Conservation (phyloP, 2,329 filamentous ascomycete genomes). For the Neofusicoccum sp. region DNA sequence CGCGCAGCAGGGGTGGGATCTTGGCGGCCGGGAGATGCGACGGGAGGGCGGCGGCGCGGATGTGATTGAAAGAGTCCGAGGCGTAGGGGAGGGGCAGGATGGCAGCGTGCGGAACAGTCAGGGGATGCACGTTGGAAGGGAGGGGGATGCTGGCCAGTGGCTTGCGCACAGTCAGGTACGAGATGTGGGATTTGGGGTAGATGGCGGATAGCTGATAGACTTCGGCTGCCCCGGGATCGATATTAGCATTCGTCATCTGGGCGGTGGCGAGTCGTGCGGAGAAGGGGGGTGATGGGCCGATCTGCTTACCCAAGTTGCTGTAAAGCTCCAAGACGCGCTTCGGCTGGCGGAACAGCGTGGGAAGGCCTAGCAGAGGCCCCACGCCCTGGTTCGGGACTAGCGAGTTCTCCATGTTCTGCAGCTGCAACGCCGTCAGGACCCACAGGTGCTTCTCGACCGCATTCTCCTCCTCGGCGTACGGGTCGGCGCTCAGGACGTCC, state of each 20-base stretch:
- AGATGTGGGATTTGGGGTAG: slow-evolving; percentile 36
- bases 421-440: slow-evolving; percentile 58
- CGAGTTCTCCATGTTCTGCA: slow-evolving; percentile 33
- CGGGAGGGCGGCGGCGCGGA: slow-evolving; percentile 51
- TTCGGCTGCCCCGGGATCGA: slow-evolving; percentile 32
- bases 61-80: slow-evolving; percentile 34
- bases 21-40: slow-evolving; percentile 56
- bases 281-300: slow-evolving; percentile 15
- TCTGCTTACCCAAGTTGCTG: slow-evolving; percentile 30
- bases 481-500: slow-evolving; percentile 38
- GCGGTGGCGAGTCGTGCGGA: slow-evolving; percentile 24
- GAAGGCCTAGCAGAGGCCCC: slow-evolving; percentile 14
- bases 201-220: slow-evolving; percentile 47
- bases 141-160: slow-evolving; percentile 32
- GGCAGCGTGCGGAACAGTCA: slow-evolving; percentile 34
- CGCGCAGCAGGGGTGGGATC: slow-evolving; percentile 56
- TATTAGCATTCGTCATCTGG: slow-evolving; percentile 25
- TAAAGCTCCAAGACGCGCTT: slow-evolving; percentile 34
- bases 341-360: slow-evolving; percentile 25
- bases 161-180: slow-evolving; percentile 35
- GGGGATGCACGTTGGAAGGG: slow-evolving; percentile 30
- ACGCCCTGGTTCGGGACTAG: slow-evolving; percentile 25
- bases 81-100: slow-evolving; percentile 52
- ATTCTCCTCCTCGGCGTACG: slow-evolving; percentile 44
- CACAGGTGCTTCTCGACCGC: slow-evolving; percentile 59